Evolutionary conservation across 202 grass and related monocot species (phyloP), one percentile per base, ranked within the genome.

Genomic region (Eragrostis tef): DNA sequence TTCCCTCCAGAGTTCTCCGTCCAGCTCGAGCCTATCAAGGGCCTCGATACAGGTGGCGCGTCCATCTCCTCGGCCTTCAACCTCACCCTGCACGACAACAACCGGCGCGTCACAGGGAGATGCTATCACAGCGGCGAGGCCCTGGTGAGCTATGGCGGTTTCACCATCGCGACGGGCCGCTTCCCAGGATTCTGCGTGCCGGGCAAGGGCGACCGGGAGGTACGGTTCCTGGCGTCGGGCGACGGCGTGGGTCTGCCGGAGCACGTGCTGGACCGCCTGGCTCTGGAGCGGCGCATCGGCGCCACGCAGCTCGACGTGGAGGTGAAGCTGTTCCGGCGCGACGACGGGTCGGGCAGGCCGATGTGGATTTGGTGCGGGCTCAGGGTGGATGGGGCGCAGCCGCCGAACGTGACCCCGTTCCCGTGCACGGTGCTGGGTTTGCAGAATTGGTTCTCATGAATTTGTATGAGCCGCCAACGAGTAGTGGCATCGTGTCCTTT

Each of bases 311-410:
- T 77, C 8, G 64, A 46, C 3, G 82, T 77, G 8, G 73, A 84
- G 10, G 51, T 77, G 51, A 77, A 67, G 64, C 73, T 84, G 26
- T 84, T 77, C 64, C 63, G 73, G 11, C 16, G 52, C 25, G 73
- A 70, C 0, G 82, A 60, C 51, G 7, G 71, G 29, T 58, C 63
- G 39, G 24, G 44, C 41, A 75, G 63, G 64, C 81, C 81, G 3
- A 77, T 53, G 51, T 84, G 81, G 81, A 69, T 69, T 11, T 67
- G 63, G 81, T 84, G 81, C 63, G 45, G 15, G 39, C 36, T 68
- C 6, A 84, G 39, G 39, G 69, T 21, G 12, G 81, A 54, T 68
- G 62, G 21, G 0, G 24, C 17, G 51, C 63, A 39, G 12, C 72
- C 2, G 11, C 12, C 70, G n/a, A 12, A 31, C 50, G 39, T 17